Evolutionary conservation across 1,139 yeast genomes (phyloP).

Genomic region (Geotrichum europaeum): DNA sequence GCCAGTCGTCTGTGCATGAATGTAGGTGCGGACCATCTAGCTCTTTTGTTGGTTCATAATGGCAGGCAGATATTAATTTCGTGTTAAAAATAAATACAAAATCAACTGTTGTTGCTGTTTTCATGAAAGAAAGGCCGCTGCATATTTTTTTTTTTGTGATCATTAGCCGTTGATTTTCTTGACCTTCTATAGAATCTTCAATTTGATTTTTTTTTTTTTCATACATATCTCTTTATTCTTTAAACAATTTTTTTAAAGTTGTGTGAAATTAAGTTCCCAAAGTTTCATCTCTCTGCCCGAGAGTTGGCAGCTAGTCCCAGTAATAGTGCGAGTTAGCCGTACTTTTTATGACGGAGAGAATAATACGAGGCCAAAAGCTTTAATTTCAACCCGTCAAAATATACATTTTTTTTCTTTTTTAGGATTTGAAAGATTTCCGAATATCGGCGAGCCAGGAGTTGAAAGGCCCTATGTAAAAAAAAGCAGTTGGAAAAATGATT

Average conservation of each 20-base stretch:
- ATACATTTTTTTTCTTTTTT: no score
- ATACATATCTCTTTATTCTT: background rate
- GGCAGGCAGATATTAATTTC: background rate
- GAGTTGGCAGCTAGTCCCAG: no score
- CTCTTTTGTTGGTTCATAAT: no score
- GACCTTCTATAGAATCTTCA: background rate
- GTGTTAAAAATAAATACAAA: background rate
- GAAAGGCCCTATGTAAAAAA: background rate
- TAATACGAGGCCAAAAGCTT: no score
- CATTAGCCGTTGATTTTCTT: background rate
- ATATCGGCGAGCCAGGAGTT: no score
- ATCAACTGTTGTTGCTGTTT: background rate
- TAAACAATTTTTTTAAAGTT: background rate
- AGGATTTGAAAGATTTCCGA: no score
- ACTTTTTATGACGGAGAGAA: no score
- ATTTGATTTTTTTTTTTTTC: no score
- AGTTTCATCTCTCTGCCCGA: background rate
- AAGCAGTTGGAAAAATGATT: background rate
- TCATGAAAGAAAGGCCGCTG: background rate
- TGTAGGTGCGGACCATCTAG: no score
- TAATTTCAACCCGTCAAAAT: no score
- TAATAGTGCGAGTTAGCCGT: no score
- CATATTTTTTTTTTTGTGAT: background rate
- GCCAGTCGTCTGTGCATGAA: no score
- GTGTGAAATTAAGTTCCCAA: background rate